Percentiles rank a stretch among this genome's conserved stretches.
Conservation (phyloP, 2,329 filamentous ascomycete species). For the Botrytis byssoidea region DNA sequence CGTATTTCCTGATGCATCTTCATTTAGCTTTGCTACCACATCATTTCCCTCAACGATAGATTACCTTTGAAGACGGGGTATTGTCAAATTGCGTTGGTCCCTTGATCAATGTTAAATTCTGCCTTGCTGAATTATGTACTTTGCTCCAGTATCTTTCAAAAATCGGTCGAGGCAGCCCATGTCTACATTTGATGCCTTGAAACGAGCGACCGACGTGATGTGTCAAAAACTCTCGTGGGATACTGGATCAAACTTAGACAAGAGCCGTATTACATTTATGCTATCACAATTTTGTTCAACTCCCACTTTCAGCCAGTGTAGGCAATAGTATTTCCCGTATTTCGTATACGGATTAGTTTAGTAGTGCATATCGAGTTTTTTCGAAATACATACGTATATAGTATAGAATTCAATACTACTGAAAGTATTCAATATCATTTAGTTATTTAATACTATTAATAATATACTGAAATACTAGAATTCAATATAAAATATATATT, state of each 20-base stretch:
- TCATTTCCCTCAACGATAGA: conserved; percentile 52
- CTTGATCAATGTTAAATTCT: neutral
- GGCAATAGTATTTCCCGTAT: too few species aligned
- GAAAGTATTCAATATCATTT: too few species aligned
- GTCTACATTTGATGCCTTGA: conserved; percentile 43
- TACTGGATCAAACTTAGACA: conserved; percentile 51
- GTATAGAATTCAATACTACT: too few species aligned
- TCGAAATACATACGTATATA: too few species aligned
- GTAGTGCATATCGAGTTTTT: too few species aligned
- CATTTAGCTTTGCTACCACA: conserved; percentile 49
- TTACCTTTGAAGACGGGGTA: conserved; percentile 39
- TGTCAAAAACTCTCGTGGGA: conserved; percentile 43
- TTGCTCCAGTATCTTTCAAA: neutral
- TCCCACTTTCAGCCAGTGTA: conserved; percentile 48
- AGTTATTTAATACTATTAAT: too few species aligned
- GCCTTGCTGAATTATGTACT: neutral
- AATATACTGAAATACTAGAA: too few species aligned
- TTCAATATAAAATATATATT: too few species aligned
- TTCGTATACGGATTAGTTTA: too few species aligned
- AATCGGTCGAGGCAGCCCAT: conserved; percentile 48
- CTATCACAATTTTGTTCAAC: conserved; percentile 30
- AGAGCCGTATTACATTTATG: neutral
- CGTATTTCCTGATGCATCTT: conserved; percentile 32
- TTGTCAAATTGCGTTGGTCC: conserved; percentile 28
- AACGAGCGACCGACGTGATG: conserved; percentile 44